Evolutionary conservation across 1,284 basidiomycete genomes (phyloP).

Genomic region (Ceratobasidium sp.): DNA sequence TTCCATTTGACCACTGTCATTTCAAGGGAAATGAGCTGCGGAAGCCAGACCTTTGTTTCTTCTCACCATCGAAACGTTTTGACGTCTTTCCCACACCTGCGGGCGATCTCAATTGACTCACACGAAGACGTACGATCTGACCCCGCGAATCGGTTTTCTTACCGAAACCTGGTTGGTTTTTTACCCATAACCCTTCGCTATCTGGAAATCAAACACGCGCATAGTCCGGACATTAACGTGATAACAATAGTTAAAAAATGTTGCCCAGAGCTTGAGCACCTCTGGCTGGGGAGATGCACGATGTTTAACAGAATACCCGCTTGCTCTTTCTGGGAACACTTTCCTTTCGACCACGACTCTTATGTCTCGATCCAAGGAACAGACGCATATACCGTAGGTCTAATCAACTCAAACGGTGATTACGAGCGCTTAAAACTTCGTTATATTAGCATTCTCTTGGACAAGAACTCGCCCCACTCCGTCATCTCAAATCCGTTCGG

Average conservation of each 20-base stretch:
- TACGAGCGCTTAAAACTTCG: background rate
- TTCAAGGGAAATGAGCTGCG: conserved; percentile 14
- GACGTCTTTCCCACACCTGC: background rate
- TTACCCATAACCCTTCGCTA: conserved; percentile 17
- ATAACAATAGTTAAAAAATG: conserved; percentile 25
- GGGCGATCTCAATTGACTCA: conserved; percentile 4
- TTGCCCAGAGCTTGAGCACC: conserved; percentile 29
- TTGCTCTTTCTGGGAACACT: conserved; percentile 27
- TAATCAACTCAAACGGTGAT: background rate
- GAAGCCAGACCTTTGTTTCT: background rate
- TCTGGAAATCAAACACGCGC: conserved; percentile 22
- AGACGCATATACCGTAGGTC: conserved; percentile 27
- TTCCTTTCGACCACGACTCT: conserved; percentile 39
- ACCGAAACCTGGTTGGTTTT: conserved; percentile 8
- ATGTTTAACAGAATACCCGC: conserved; percentile 40
- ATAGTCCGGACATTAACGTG: conserved; percentile 32
- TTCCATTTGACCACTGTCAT: background rate
- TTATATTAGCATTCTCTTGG: conserved; percentile 31
- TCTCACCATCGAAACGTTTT: background rate
- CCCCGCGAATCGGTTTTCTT: background rate
- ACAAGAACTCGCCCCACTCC: conserved; percentile 28
- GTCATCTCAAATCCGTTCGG: background rate
- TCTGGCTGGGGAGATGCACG: conserved; percentile 33
- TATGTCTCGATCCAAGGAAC: conserved; percentile 26
- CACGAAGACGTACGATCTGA: conserved; percentile 14